Evolutionary conservation across 2,329 filamentous ascomycete genomes (phyloP).

Genomic region (Colletotrichum tropicale): DNA sequence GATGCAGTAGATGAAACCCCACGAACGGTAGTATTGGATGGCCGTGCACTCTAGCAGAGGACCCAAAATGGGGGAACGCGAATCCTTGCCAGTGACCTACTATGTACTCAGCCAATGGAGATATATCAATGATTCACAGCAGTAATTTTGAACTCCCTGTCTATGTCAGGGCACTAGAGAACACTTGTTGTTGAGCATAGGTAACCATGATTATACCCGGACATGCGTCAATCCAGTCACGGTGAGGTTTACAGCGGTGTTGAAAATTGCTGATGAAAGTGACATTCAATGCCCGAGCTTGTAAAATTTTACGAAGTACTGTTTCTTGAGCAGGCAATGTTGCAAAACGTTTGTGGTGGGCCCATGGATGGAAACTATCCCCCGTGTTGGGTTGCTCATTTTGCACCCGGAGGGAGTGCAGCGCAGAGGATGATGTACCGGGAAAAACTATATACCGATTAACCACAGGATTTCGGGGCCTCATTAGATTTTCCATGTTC

Average conservation of each 20-base stretch:
- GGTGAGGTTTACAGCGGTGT: not conserved
- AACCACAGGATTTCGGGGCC: not conserved
- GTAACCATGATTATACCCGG: rapidly evolving
- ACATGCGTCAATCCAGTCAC: not conserved
- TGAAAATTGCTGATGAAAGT: not conserved
- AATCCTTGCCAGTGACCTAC: not conserved
- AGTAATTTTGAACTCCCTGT: rapidly evolving
- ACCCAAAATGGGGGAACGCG: not conserved
- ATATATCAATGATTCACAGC: not conserved
- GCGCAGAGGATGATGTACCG: rapidly evolving
- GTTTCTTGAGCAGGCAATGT: not conserved
- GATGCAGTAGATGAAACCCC: not conserved
- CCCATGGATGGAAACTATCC: not conserved
- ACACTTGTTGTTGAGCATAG: not conserved
- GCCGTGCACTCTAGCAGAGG: not conserved
- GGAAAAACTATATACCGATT: not conserved
- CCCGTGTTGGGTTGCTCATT: not conserved
- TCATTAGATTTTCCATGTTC: not conserved
- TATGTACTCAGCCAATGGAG: not conserved
- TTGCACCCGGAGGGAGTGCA: rapidly evolving
- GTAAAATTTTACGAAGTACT: rapidly evolving
- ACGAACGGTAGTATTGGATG: not conserved
- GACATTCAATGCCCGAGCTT: rapidly evolving
- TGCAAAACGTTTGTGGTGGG: not conserved
- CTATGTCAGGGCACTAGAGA: not conserved